Base-by-base conservation (phyloP, 306 rosid genomes). In the Dalbergia cultrata region DNA sequence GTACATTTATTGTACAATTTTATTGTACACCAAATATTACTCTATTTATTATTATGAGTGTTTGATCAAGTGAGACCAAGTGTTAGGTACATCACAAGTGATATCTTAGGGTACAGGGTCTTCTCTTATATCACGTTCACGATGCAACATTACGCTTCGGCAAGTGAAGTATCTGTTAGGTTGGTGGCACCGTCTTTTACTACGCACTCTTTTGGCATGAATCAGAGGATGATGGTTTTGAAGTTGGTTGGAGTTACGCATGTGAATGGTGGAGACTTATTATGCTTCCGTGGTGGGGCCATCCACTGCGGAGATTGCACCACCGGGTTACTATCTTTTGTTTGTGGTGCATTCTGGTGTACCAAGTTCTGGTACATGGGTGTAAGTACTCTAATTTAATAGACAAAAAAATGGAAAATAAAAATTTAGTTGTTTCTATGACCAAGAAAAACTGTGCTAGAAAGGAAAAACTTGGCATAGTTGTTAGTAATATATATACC, bases 221-320 rank as follows among this genome's bases (percentile, higher is more conserved):
- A 90, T 82, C 98, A 93, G 59, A 86, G 98, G 54, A 90, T 93
- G 91, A 90, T 91, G 63, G 85, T 89, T 72, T 33, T 90, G 89
- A 91, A 67, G 64, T 13, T 74, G 82, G 35, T 16, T 13, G 77
- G 72, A 16, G 85, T 87, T 2, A 75, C 73, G 3, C 62, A 8
- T 2, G 75, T 80, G 31, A 18, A 21, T 35, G 11, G 18, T n/a
- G 0, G 65, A 59, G 0, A 76, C 78, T 45, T 91, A 88, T 76
- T 72, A 63, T 39, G 82, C 87, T 0, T 81, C 77, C 2, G 85
- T 88, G 72, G 21, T 84, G 41, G 93, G 93, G 11, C 98, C 98
- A 2, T 87, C 94, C 0, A 75, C 85, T 11, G 58, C 84, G 1
- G 84, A 81, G 85, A 78, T 90, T 83, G 97, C 97, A 0, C 97